These are phyloP conservation scores for Chenopodium suecicum DNA, from an alignment of 148 eudicot genomes.

Conservation along the genomic window DNA sequence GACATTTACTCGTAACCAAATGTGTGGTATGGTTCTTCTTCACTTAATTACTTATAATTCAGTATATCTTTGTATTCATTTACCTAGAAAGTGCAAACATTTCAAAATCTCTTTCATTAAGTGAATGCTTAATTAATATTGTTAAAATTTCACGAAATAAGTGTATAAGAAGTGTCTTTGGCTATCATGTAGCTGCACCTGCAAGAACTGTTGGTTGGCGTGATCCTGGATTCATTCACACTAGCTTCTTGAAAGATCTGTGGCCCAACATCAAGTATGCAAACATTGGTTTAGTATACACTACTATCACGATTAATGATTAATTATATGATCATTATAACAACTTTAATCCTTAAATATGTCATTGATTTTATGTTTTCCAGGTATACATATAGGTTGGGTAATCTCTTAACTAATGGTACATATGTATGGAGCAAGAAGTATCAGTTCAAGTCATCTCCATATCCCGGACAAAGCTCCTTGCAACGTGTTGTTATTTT, in stretches of 20 bases:
- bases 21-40: conserved; percentile 55
- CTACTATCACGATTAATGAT: too few relatives aligned
- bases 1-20: conserved; percentile 52
- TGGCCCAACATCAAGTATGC: conserved; percentile 71
- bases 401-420: conserved; percentile 57
- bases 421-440: conserved; percentile 52
- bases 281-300: neutral
- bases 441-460: conserved; percentile 56
- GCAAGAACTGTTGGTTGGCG: conserved; percentile 92
- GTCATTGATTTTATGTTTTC: neutral
- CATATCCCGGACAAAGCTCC: conserved; percentile 76
- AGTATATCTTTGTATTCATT: too few relatives aligned
- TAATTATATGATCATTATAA: too few relatives aligned
- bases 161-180: neutral
- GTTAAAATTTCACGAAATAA: neutral
- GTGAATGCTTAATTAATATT: neutral
- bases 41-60: neutral
- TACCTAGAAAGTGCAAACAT: too few relatives aligned
- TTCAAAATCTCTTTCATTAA: neutral
- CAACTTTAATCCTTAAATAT: too few relatives aligned
- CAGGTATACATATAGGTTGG: conserved; percentile 69
- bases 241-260: conserved; percentile 70
- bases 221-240: conserved; percentile 85
- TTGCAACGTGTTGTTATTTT: conserved; percentile 58
- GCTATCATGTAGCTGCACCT: conserved; percentile 52